Evolutionary conservation across 768 basidiomycete species (phyloP).

Genomic region (Stropharia rugosoannulata): DNA sequence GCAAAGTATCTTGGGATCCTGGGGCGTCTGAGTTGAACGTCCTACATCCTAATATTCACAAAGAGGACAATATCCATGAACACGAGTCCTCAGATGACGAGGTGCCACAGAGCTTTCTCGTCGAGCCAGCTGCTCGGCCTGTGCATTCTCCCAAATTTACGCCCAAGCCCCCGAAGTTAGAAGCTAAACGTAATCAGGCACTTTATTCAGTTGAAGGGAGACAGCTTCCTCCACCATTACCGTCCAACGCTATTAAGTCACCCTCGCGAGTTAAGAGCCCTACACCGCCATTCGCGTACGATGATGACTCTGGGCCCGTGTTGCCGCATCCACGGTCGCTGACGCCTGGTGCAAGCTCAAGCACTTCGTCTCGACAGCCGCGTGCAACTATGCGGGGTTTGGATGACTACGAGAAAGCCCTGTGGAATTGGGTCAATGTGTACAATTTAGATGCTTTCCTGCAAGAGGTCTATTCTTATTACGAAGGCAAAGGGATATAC

Average conservation of each 20-base stretch:
- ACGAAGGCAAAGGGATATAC: constrained; percentile 95
- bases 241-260: constrained; percentile 20
- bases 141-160: constrained; percentile 25
- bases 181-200: constrained; percentile 40
- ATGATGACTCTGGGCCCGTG: constrained; percentile 28
- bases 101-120: constrained; percentile 83
- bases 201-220: constrained; percentile 44
- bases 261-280: constrained; percentile 38
- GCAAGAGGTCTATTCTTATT: constrained; percentile 94
- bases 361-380: constrained; percentile 30
- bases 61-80: constrained; percentile 59
- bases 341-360: constrained; percentile 26
- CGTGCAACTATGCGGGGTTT: constrained; percentile 62
- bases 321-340: constrained; percentile 15
- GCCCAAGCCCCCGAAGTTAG: constrained; percentile 21
- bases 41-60: constrained; percentile 71
- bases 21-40: constrained; percentile 54
- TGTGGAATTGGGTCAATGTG: constrained; percentile 99
- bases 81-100: constrained; percentile 77
- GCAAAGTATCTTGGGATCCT: constrained; percentile 58
- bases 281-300: constrained; percentile 64
- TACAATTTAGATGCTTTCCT: constrained; percentile 95
- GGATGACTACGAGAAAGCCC: constrained; percentile 84
- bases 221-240: constrained; percentile 26
- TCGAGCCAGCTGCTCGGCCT: constrained; percentile 63